Percentiles rank a stretch among this genome's conserved stretches.
These are phyloP conservation scores for Myxozyma monticola DNA, from an alignment of 805 yeast genomes.

Conservation along the genomic window DNA sequence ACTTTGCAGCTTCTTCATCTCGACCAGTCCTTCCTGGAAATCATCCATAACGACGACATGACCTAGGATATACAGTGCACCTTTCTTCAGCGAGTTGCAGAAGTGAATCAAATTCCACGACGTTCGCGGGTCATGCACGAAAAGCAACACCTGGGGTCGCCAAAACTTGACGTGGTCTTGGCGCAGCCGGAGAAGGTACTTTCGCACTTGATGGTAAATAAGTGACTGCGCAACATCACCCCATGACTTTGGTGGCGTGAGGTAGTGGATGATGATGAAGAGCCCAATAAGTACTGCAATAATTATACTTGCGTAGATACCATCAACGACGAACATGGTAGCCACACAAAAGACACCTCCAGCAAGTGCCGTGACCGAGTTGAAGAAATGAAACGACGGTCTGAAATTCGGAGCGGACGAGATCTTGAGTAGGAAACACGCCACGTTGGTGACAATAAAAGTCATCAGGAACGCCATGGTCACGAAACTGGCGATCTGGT, in stretches of 20 bases:
- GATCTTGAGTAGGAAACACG: constrained; percentile 82
- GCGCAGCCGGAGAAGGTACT: constrained; percentile 75
- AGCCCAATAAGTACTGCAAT: constrained; percentile 63
- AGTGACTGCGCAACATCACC: constrained; percentile 97
- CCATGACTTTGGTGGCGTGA: constrained; percentile 94
- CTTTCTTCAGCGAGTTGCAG: constrained; percentile 92
- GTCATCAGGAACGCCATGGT: constrained; percentile 98
- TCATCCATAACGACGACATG: constrained; percentile 74
- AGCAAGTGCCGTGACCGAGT: constrained; percentile 71
- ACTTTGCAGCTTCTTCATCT: constrained; percentile 65
- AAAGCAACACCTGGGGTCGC: constrained; percentile 90
- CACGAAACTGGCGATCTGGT: constrained; percentile 89
- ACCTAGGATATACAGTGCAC: constrained; percentile 88
- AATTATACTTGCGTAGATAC: constrained; percentile 77
- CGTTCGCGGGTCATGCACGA: constrained; percentile 89
- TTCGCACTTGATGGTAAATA: constrained; percentile 94
- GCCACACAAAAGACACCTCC: constrained; percentile 70
- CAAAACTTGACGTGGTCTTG: constrained; percentile 96
- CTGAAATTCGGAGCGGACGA: constrained; percentile 98
- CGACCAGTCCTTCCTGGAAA: constrained; percentile 65
- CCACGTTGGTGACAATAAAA: constrained; percentile 87
- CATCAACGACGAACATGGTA: constrained; percentile 96
- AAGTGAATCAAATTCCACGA: constrained; percentile 89
- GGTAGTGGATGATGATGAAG: constrained; percentile 79
- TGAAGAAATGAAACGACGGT: constrained; percentile 89